These are phyloP conservation scores for Fragaria ananassa DNA, from an alignment of 306 rosid species.

Conservation along the genomic window DNA sequence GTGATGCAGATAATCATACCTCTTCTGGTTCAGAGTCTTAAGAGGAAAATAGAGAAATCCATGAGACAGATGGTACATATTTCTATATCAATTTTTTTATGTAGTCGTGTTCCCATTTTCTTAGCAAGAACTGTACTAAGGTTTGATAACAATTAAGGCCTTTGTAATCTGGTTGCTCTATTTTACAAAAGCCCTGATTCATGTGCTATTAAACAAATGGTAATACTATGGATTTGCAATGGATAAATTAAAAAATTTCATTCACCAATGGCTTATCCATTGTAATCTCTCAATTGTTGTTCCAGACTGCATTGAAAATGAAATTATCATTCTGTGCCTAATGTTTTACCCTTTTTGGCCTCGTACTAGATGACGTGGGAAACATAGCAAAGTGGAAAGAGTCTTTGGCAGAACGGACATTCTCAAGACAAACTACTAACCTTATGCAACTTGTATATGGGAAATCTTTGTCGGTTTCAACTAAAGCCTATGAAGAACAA, in stretches of 20 bases:
- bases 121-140: neutral
- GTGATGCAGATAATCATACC: constrained; percentile 24
- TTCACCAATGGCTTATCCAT: neutral
- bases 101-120: constrained; percentile 22
- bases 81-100: neutral
- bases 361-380: constrained; percentile 49
- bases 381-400: constrained; percentile 90
- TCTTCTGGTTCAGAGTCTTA: constrained; percentile 47
- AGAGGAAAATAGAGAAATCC: constrained; percentile 37
- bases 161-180: neutral
- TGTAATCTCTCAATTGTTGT: constrained; percentile 2
- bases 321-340: constrained; percentile 18
- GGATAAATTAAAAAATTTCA: neutral
- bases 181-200: neutral
- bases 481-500: constrained; percentile 36
- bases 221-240: neutral
- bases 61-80: constrained; percentile 48
- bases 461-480: constrained; percentile 41
- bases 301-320: neutral
- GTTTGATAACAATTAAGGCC: neutral
- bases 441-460: constrained; percentile 90
- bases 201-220: neutral
- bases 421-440: constrained; percentile 47
- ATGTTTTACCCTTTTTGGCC: constrained; percentile 12
- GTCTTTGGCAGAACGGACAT: constrained; percentile 54